Evolutionary conservation across 805 yeast genomes (phyloP), one percentile per base, ranked within the genome.

Genomic region (Saccharomycopsis malanga): DNA sequence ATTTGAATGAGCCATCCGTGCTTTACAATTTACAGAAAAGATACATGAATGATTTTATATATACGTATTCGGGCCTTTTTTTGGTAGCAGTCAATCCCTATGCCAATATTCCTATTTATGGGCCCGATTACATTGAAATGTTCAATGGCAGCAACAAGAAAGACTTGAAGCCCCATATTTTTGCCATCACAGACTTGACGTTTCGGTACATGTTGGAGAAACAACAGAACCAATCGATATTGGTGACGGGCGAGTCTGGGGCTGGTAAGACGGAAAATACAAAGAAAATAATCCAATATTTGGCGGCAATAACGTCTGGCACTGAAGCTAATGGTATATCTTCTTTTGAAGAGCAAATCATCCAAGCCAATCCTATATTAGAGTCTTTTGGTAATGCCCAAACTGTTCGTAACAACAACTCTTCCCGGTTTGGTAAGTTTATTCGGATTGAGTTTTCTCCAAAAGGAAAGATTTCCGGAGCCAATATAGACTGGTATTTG

Each of bases 201-300:
- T 86, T 80, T 56, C 76, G 87, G 53, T 84, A 81, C 57, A 68
- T 93, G 61, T 67, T 87, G 10, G 70, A 73, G 10, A 81, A 83
- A 54, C 72, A 69, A 43, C 79, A 79, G 57, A 83, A 89, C 62
- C 98, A 93, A 67, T 81, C 94, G 10, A 87, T 93, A 46, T 70
- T 93, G 42, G 97, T 93, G n/a, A 93, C 98, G 0, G 99, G 99
- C 54, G 99, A 93, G 61, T 83, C 95, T 21, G 99, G 99, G 55
- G 98, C 99, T 0, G 99, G 99, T 45, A 93, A 93, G 61, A 93
- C 99, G 0, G 98, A 93, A 66, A 93, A 87, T 56, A 93, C 99
- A 3, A 93, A 93, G 63, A 88, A 85, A 60, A 88, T 93, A 46
- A 83, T 93, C 50, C 97, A 89, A 62, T 93, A 88, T 62, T 71